Evolutionary conservation across 2,329 filamentous ascomycete genomes (phyloP).

Genomic region (Fusarium chuoi): DNA sequence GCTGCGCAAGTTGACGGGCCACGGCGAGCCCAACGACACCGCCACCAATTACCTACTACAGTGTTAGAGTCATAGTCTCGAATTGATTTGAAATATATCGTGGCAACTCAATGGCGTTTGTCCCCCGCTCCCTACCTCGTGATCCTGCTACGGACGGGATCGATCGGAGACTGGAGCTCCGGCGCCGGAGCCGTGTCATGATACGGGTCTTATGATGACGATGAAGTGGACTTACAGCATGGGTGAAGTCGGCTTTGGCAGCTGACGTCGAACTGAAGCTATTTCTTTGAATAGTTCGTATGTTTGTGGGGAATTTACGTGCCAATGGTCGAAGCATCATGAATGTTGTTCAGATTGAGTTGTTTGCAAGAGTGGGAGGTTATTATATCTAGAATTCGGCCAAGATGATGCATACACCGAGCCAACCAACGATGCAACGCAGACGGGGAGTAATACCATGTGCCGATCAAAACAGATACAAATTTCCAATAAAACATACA

Average conservation of each 20-base stretch:
- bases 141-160: constrained; percentile 5
- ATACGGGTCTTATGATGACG: constrained; percentile 7
- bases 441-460: not conserved
- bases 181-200: constrained; percentile 12
- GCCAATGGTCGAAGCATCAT: constrained; percentile 31
- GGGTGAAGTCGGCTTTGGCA: constrained; percentile 56
- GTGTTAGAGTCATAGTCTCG: not conserved
- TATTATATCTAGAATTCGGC: not conserved
- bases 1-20: constrained; percentile 76
- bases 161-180: constrained; percentile 9
- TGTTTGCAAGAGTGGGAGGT: not conserved
- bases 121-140: not conserved
- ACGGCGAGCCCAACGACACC: constrained; percentile 83
- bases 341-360: constrained; percentile 2
- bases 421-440: constrained; percentile 2
- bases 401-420: constrained; percentile 5
- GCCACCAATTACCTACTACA: constrained; percentile 63
- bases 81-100: not conserved
- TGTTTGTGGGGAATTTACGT: not conserved
- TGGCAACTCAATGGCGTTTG: not conserved
- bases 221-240: constrained; percentile 51
- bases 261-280: constrained; percentile 51
- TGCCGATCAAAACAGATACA: not conserved
- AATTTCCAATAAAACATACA: not conserved
- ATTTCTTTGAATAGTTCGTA: constrained; percentile 20